Conservation (phyloP, 2,329 filamentous ascomycete genomes). For the Truncatella angustata region DNA sequence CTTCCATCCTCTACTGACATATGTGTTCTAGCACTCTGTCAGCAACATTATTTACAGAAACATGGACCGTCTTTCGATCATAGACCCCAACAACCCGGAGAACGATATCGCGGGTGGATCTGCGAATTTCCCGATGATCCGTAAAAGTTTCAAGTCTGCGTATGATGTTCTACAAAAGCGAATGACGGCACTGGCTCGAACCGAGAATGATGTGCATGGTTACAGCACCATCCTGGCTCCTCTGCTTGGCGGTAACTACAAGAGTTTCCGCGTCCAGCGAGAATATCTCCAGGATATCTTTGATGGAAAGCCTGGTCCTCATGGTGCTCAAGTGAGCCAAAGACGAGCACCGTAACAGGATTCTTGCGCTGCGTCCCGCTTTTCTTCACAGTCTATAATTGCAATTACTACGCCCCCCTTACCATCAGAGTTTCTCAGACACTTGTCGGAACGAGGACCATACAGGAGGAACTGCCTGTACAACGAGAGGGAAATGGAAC, state of each 20-base stretch:
- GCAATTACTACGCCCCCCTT: too few species aligned
- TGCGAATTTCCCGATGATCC: conserved; percentile 64
- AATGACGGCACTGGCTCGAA: conserved; percentile 50
- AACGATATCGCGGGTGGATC: conserved; percentile 94
- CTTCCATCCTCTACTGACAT: not conserved
- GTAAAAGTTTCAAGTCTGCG: conserved; percentile 67
- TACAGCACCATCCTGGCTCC: conserved; percentile 64
- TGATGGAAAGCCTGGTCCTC: not conserved
- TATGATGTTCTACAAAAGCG: conserved; percentile 54
- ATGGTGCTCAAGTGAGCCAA: not conserved
- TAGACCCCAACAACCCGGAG: conserved; percentile 80
- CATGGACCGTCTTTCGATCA: conserved; percentile 72
- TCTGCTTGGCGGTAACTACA: conserved; percentile 77
- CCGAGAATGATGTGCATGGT: conserved; percentile 22
- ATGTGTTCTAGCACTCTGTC: not conserved
- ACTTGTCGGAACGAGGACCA: not conserved
- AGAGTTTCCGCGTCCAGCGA: conserved; percentile 68
- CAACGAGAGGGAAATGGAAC: not conserved
- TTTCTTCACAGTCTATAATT: too few species aligned
- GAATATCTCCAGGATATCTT: conserved; percentile 48
- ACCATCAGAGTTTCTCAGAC: not conserved
- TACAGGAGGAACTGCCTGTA: not conserved
- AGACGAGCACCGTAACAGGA: not conserved
- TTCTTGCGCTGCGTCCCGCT: too few species aligned
- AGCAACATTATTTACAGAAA: conserved; percentile 54